Percentiles rank a stretch among this genome's conserved stretches.
These are phyloP conservation scores for Fistulifera pelliculosa DNA, from an alignment of 108 stramenopile species.

Conservation along the genomic window DNA sequence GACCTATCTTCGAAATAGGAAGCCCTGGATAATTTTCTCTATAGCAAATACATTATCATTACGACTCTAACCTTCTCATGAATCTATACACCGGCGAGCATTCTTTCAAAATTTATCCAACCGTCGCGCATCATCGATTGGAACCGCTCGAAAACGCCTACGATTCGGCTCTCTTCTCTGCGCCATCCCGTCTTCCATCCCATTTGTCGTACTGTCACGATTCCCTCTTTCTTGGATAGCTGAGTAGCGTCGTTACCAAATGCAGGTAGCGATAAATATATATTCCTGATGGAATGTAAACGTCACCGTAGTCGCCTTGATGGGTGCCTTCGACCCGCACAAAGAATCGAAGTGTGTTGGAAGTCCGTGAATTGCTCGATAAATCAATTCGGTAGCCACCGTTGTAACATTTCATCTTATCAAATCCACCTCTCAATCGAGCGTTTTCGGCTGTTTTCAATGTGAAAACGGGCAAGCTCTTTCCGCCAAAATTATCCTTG, in stretches of 20 bases:
- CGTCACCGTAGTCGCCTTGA: conserved; percentile 33
- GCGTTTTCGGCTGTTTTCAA: conserved; percentile 34
- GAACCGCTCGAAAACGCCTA: conserved; percentile 52
- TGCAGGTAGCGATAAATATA: conserved; percentile 69
- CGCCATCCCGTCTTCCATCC: conserved; percentile 82
- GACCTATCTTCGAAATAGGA: too few species aligned
- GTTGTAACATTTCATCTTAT: conserved; percentile 36
- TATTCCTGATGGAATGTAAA: conserved; percentile 48
- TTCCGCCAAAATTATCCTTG: conserved; percentile 35
- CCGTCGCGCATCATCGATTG: conserved; percentile 32
- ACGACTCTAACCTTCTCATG: too few species aligned
- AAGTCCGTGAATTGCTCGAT: background rate
- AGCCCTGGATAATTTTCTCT: too few species aligned
- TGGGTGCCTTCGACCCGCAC: conserved; percentile 42
- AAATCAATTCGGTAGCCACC: conserved; percentile 59
- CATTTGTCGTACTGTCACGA: conserved; percentile 57
- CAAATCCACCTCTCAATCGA: conserved; percentile 54
- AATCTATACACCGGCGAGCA: too few species aligned
- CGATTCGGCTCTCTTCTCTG: conserved; percentile 63
- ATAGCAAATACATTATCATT: too few species aligned
- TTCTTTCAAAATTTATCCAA: conserved; percentile 25
- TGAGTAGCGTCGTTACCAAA: conserved; percentile 30
- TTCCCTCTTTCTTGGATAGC: conserved; percentile 58
- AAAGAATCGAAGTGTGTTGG: conserved; percentile 43
- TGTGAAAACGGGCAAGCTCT: conserved; percentile 18